A percentile compares a stretch with the other conserved stretches of the same genome.
Conservation (phyloP, 768 basidiomycete genomes). For the Clavulina sp. region DNA sequence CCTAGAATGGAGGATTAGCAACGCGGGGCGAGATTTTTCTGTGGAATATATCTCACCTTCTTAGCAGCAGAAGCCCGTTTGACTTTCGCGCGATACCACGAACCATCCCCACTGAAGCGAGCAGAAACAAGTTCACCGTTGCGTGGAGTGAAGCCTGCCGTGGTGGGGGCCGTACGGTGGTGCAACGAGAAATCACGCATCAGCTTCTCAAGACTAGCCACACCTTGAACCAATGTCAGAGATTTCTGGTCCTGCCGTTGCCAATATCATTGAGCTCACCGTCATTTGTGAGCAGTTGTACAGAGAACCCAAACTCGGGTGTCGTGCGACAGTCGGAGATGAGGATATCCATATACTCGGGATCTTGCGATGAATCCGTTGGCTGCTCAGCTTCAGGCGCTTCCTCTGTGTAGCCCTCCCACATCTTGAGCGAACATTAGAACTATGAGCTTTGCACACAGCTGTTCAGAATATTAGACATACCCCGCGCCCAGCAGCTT, state of each 20-base stretch:
- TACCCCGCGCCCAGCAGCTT: neutral
- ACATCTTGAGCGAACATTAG: slow-evolving; percentile 37
- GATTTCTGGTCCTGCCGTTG: neutral
- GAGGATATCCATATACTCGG: slow-evolving; percentile 85
- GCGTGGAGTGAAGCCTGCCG: slow-evolving; percentile 58
- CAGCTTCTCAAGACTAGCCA: slow-evolving; percentile 78
- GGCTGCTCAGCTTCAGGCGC: slow-evolving; percentile 28
- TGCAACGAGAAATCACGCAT: slow-evolving; percentile 88
- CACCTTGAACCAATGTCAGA: slow-evolving; percentile 32
- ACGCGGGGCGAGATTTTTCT: neutral
- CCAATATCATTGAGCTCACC: slow-evolving; percentile 27
- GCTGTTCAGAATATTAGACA: neutral
- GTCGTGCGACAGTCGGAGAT: slow-evolving; percentile 67
- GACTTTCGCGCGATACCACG: slow-evolving; percentile 93
- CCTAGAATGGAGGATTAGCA: slow-evolving; percentile 16
- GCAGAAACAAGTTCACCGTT: slow-evolving; percentile 73
- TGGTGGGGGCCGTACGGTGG: slow-evolving; percentile 45
- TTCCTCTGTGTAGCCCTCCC: slow-evolving; percentile 68
- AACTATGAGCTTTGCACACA: neutral
- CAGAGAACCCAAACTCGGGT: slow-evolving; percentile 71
- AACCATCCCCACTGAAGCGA: slow-evolving; percentile 37
- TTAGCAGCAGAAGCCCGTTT: slow-evolving; percentile 72
- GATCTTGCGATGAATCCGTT: slow-evolving; percentile 34
- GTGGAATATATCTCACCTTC: slow-evolving; percentile 22
- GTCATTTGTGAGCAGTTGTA: slow-evolving; percentile 84